These are phyloP conservation scores for Atalantia buxifolia DNA, from an alignment of 345 rosid species.

Conservation along the genomic window DNA sequence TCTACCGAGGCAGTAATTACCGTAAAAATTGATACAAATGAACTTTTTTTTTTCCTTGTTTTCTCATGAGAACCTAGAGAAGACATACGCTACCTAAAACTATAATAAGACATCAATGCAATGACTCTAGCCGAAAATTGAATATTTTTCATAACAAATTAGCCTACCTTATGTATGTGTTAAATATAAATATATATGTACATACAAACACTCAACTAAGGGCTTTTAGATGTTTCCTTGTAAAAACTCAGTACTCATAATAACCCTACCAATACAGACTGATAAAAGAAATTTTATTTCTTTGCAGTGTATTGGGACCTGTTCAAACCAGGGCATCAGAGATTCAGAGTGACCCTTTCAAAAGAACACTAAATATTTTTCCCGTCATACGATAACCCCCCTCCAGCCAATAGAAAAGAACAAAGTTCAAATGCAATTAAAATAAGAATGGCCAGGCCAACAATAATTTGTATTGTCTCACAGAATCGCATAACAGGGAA, in stretches of 20 bases:
- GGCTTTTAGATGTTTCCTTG: not conserved
- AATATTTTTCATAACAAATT: not conserved
- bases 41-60: not conserved
- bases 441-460: not conserved
- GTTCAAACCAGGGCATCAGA: not conserved
- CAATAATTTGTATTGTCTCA: not conserved
- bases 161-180: not conserved
- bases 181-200: not conserved
- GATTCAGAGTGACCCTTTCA: not conserved
- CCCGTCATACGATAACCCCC: not conserved
- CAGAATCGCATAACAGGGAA: not conserved
- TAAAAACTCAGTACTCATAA: not conserved
- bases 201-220: not conserved
- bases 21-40: not conserved
- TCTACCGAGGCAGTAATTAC: not conserved
- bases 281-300: not conserved
- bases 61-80: not conserved
- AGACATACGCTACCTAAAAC: not conserved
- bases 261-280: not conserved
- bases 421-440: not conserved
- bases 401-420: not conserved
- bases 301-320: not conserved
- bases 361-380: not conserved
- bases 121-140: not conserved
- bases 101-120: not conserved